Evolutionary conservation across 163 green algal species (phyloP).

Genomic region (Volvox carteri): DNA sequence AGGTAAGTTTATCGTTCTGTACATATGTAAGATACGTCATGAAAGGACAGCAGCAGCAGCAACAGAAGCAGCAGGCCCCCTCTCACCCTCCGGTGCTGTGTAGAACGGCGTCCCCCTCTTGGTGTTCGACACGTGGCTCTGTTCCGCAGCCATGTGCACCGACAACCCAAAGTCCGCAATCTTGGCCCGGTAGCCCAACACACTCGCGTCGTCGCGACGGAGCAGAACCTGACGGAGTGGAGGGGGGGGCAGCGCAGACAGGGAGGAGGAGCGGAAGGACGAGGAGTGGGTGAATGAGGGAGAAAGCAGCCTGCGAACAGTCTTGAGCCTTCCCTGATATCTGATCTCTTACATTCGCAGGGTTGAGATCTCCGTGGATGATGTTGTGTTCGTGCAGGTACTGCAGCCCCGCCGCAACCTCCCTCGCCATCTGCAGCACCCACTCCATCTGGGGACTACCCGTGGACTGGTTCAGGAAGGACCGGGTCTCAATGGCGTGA

Average conservation of each 20-base stretch:
- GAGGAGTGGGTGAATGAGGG: not conserved
- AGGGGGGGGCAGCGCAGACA: not conserved
- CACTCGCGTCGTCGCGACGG: constrained; percentile 27
- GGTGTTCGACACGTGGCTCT: constrained; percentile 64
- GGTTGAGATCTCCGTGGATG: constrained; percentile 56
- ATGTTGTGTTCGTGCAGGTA: constrained; percentile 60
- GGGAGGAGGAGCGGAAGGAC: not conserved
- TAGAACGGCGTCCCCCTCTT: constrained; percentile 67
- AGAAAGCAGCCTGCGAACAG: not conserved
- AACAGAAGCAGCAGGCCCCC: no score
- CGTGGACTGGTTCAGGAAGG: constrained; percentile 41
- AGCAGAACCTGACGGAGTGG: constrained; percentile 12
- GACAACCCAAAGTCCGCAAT: constrained; percentile 59
- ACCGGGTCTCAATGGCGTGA: constrained; percentile 51
- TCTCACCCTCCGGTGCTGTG: constrained; percentile 57
- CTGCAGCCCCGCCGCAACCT: constrained; percentile 38
- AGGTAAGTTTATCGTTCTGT: no score
- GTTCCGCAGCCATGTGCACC: constrained; percentile 55
- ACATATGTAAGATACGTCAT: no score
- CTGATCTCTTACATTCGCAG: constrained; percentile 21
- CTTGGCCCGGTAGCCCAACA: constrained; percentile 57
- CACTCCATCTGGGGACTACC: constrained; percentile 49
- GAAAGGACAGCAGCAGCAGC: no score
- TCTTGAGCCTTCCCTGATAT: not conserved
- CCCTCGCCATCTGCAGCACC: constrained; percentile 55